Conservation (phyloP, 176 grass and related monocot genomes). For the Microstegium vimineum region DNA sequence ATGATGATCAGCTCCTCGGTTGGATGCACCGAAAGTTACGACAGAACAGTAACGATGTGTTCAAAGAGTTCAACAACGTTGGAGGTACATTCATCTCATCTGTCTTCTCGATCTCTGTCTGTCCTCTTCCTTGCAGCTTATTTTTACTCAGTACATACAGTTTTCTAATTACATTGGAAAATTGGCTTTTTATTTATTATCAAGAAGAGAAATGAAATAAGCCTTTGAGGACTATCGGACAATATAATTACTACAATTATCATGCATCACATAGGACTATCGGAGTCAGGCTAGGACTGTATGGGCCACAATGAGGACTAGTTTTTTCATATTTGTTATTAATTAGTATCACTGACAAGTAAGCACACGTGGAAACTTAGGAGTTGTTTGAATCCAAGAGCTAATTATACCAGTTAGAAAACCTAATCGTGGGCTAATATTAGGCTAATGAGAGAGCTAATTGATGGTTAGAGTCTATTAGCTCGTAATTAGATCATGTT, state of each 20-base stretch:
- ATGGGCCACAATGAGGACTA: neutral
- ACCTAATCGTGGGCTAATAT: no score
- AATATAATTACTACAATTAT: no score
- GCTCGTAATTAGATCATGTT: no score
- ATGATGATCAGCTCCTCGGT: constrained; percentile 72
- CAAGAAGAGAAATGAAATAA: neutral
- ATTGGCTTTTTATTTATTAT: no score
- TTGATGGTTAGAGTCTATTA: no score
- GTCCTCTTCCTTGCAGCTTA: neutral
- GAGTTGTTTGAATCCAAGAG: no score
- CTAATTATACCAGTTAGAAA: no score
- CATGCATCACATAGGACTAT: no score
- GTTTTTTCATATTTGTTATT: neutral
- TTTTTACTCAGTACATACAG: neutral
- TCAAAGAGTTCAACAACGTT: constrained; percentile 55
- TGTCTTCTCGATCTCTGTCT: neutral
- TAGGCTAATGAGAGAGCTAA: no score
- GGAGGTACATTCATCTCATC: constrained; percentile 37
- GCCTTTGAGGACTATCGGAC: no score
- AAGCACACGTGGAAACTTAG: neutral
- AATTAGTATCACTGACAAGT: neutral
- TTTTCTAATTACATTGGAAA: neutral
- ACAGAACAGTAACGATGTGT: constrained; percentile 63
- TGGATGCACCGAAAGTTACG: constrained; percentile 97
- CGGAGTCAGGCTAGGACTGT: neutral